Percentiles rank a stretch among this genome's conserved stretches.
Conservation (phyloP, 148 eudicot species). For the Hydrangea macrophylla region DNA sequence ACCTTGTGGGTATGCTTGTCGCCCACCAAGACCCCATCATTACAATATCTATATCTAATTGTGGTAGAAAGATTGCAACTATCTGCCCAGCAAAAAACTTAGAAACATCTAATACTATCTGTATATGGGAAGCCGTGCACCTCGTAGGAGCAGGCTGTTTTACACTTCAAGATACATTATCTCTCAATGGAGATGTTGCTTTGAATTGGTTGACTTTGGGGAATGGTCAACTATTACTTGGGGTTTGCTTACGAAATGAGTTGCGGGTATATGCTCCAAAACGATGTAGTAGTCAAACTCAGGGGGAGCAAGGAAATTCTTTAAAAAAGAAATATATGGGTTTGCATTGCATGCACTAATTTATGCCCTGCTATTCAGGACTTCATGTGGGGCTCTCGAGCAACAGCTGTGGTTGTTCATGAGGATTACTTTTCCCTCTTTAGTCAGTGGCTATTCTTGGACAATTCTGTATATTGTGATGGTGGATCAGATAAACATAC, state of each 20-base stretch:
- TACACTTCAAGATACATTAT: slow-evolving; percentile 61
- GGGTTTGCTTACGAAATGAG: slow-evolving; percentile 74
- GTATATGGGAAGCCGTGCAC: slow-evolving; percentile 67
- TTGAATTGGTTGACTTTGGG: slow-evolving; percentile 69
- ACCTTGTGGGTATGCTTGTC: slow-evolving; percentile 75
- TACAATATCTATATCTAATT: slow-evolving; percentile 55
- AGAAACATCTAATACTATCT: slow-evolving; percentile 32
- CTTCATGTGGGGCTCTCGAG: slow-evolving; percentile 77
- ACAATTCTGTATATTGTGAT: slow-evolving; percentile 11
- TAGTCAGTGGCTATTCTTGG: slow-evolving; percentile 54
- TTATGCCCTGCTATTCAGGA: slow-evolving; percentile 39
- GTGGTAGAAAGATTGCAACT: slow-evolving; percentile 80
- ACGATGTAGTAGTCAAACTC: slow-evolving; percentile 30
- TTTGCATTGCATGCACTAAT: slow-evolving; percentile 53
- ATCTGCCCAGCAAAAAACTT: slow-evolving; percentile 30
- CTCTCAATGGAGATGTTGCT: slow-evolving; percentile 46
- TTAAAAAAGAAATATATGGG: slow-evolving; percentile 55
- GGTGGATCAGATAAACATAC: slow-evolving; percentile 18
- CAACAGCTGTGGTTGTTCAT: slow-evolving; percentile 55
- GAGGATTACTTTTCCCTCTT: slow-evolving; percentile 61
- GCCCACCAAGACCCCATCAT: slow-evolving; percentile 54
- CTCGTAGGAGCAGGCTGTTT: slow-evolving; percentile 50
- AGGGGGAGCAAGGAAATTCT: slow-evolving; percentile 27
- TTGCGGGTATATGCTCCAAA: slow-evolving; percentile 64
- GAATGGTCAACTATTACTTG: slow-evolving; percentile 68